Conservation (phyloP, 176 grass and related monocot genomes). For the Aegilops longissima region DNA sequence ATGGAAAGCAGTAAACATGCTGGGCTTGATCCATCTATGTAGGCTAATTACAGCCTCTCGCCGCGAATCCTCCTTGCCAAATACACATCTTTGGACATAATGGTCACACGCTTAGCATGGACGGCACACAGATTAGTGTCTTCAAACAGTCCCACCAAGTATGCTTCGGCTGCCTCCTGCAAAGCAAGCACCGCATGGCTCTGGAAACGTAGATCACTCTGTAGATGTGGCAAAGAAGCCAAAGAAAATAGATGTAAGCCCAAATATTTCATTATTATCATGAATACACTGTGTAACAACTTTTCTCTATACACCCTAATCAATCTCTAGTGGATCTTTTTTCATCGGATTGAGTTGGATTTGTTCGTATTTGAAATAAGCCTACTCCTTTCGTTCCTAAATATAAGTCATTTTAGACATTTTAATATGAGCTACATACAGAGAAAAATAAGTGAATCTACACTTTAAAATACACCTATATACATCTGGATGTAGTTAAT, state of each 20-base stretch:
- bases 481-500: too few species aligned
- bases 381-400: too few species aligned
- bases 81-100: constrained; percentile 39
- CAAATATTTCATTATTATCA: not conserved
- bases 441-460: too few species aligned
- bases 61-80: constrained; percentile 38
- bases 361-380: not conserved
- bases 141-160: constrained; percentile 33
- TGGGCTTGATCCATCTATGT: not conserved
- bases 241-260: not conserved
- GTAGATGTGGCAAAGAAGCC: not conserved
- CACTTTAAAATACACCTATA: too few species aligned
- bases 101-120: constrained; percentile 42
- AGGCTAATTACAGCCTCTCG: not conserved
- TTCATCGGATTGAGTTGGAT: not conserved
- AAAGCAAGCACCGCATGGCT: constrained; percentile 8
- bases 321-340: not conserved
- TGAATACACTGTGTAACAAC: too few species aligned
- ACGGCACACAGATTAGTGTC: constrained; percentile 41
- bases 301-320: not conserved
- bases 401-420: too few species aligned
- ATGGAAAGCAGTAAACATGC: not conserved
- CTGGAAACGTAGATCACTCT: constrained; percentile 24
- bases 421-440: too few species aligned
- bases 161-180: constrained; percentile 32